These are phyloP conservation scores for Trichophyton mentagrophytes DNA, from an alignment of 2,329 filamentous ascomycete genomes.

Conservation along the genomic window DNA sequence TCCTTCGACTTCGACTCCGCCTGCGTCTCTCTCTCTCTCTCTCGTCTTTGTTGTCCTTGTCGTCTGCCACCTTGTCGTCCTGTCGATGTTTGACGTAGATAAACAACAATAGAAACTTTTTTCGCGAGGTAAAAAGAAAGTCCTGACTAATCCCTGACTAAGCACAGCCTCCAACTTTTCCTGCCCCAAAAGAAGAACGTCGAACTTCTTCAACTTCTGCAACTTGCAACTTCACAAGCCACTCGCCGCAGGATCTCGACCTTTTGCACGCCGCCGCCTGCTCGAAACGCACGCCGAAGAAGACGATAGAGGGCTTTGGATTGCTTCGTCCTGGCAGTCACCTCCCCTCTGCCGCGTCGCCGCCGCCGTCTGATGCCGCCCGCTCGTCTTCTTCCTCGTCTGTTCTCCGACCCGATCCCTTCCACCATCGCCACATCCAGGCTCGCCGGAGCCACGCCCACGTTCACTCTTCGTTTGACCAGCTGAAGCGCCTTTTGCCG, in stretches of 20 bases:
- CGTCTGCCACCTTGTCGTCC: not conserved
- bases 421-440: constrained; percentile 4
- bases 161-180: not conserved
- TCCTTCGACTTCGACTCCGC: too few relatives aligned
- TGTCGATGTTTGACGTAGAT: too few relatives aligned
- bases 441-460: constrained; percentile 3
- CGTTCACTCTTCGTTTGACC: constrained; percentile 8
- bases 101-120: too few relatives aligned
- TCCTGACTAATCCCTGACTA: not conserved
- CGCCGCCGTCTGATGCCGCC: constrained; percentile 1
- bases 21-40: not conserved
- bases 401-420: not conserved
- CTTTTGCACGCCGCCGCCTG: not conserved
- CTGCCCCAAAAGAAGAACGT: too few relatives aligned
- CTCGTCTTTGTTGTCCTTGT: not conserved
- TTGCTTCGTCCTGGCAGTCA: not conserved
- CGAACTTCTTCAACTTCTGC: too few relatives aligned
- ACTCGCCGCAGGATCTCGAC: not conserved
- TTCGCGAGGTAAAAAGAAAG: not conserved
- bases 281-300: not conserved
- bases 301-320: not conserved
- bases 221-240: not conserved
- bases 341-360: not conserved
- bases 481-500: constrained; percentile 7
- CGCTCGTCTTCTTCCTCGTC: not conserved